Evolutionary conservation across 148 eudicot genomes (phyloP).

Genomic region (Gaultheria prostrata): DNA sequence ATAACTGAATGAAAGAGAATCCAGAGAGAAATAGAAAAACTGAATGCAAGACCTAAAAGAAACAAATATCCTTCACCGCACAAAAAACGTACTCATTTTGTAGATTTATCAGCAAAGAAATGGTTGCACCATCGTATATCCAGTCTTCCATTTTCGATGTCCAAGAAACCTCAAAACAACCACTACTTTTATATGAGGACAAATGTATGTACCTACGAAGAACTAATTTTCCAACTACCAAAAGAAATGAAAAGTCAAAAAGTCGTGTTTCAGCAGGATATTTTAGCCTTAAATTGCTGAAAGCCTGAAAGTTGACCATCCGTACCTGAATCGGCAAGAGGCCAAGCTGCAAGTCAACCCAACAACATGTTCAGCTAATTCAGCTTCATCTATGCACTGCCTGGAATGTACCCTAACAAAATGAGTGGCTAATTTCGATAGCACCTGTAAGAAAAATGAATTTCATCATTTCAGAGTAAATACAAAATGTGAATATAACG

Average conservation of each 20-base stretch:
- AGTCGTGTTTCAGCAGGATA: not conserved
- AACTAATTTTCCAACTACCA: not conserved
- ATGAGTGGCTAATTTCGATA: conserved; percentile 66
- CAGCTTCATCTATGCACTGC: conserved; percentile 83
- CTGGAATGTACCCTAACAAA: conserved; percentile 74
- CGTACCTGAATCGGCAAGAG: conserved; percentile 80
- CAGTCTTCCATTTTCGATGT: not conserved
- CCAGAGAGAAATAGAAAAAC: not conserved
- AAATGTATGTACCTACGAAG: not conserved
- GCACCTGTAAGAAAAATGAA: conserved; percentile 40
- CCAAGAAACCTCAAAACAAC: not conserved
- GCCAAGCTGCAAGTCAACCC: conserved; percentile 87
- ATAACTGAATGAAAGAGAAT: not conserved
- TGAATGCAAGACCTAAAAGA: not conserved
- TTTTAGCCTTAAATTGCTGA: not conserved
- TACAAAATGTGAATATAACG: not conserved
- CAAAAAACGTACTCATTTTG: not conserved
- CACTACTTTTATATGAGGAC: not conserved
- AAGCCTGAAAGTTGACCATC: not conserved
- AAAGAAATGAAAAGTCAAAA: not conserved
- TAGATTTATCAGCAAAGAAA: not conserved
- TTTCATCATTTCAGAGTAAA: not conserved
- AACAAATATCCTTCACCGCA: not conserved
- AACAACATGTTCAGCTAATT: conserved; percentile 90
- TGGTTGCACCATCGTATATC: not conserved